Percentiles rank a stretch among this genome's conserved stretches.
These are phyloP conservation scores for Echinochloa phyllopogon DNA, from an alignment of 176 grass and related monocot genomes.

Conservation along the genomic window DNA sequence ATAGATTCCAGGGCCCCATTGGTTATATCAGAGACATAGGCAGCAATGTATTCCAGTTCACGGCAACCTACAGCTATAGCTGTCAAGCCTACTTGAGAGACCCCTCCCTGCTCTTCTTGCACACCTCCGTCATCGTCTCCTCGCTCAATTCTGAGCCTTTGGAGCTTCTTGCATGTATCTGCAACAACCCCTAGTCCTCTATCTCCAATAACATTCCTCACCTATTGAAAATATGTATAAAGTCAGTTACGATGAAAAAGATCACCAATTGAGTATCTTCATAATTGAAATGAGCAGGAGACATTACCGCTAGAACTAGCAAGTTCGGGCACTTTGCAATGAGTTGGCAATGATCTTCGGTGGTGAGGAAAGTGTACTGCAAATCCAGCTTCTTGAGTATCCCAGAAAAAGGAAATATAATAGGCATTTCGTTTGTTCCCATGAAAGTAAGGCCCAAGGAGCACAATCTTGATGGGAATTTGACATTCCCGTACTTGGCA, in stretches of 20 bases:
- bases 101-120: constrained; percentile 80
- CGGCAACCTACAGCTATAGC: constrained; percentile 66
- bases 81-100: constrained; percentile 77
- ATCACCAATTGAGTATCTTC: background rate
- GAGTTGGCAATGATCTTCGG: constrained; percentile 85
- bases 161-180: constrained; percentile 83
- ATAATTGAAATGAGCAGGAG: constrained; percentile 5
- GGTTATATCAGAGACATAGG: constrained; percentile 90
- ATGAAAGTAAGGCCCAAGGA: constrained; percentile 75
- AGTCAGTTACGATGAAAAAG: constrained; percentile 15
- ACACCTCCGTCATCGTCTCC: constrained; percentile 78
- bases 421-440: constrained; percentile 72
- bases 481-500: constrained; percentile 45
- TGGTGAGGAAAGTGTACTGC: constrained; percentile 83
- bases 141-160: constrained; percentile 82
- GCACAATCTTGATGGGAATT: constrained; percentile 61
- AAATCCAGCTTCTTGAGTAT: constrained; percentile 88
- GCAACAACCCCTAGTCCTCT: constrained; percentile 81
- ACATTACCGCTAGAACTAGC: constrained; percentile 79
- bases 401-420: constrained; percentile 62
- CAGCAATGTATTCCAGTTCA: constrained; percentile 79
- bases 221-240: constrained; percentile 44
- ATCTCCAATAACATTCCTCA: constrained; percentile 89
- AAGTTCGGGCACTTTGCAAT: constrained; percentile 81
- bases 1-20: constrained; percentile 83